Base-by-base conservation (phyloP, 78 protist genomes). In the Dictyostelium brefeldianum region DNA sequence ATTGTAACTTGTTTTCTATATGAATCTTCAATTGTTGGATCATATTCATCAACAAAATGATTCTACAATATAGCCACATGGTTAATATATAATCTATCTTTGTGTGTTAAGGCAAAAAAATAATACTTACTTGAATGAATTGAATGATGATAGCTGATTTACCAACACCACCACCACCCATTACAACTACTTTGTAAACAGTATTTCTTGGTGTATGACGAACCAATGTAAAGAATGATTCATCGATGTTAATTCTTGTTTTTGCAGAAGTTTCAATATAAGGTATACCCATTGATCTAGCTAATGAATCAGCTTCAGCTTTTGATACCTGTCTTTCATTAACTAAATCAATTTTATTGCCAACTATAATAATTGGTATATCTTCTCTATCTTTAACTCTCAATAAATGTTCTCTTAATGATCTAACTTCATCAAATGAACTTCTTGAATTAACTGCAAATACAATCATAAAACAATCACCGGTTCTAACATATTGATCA, bases 221-320 rank as follows among this genome's bases (percentile, higher is more conserved):
- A 25, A 97, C 96, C 0, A 96, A 64, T 15, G 36, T 87, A 15
- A 78, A 48, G 83, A 97, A 98, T 22, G 98, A 69, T 10, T 98
- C 98, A 17, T 97, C 98, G 27, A 98, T 96, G 70, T 98, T 98
- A 54, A 27, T 5, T 36, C 96, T 64, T 9, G 73, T 85, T 59
- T 97, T 97, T 27, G 99, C 99, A 4, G 98, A 95, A 20, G 99
- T 92, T 53, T 97, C 98, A 48, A 97, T 51, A 73, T 91, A 98
- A 11, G 92, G 89, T 18, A 74, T 51, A 31, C 65, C 79, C 41
- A 91, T 79, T 59, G 77, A 11, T 12, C 51, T 47, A 27, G 99
- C 98, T 15, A 97, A 87, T 5, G n/a, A 59, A 15, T 77, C 50
- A 54, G 92, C 99, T 64, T 98, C 97, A 0, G 15, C n/a, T 36